A percentile compares a stretch with the other conserved stretches of the same genome.
Evolutionary conservation across 371 early-diverging fungal genomes (phyloP).

Genomic region (Parasitella parasitica): DNA sequence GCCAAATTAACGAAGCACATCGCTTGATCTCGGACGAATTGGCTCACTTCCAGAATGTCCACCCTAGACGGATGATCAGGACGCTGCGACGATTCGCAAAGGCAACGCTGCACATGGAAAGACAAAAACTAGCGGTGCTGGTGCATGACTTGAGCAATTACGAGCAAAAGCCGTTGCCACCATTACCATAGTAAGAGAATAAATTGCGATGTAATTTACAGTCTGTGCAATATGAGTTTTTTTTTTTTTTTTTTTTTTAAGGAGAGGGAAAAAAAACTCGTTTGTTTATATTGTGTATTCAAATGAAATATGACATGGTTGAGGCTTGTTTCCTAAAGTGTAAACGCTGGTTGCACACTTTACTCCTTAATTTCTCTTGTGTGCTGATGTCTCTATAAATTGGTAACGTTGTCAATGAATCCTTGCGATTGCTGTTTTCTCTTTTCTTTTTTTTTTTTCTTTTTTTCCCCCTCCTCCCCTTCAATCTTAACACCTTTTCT

Average conservation of each 20-base stretch:
- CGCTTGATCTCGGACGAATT: constrained; percentile 48
- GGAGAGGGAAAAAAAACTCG: constrained; percentile 5
- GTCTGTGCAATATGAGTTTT: not conserved
- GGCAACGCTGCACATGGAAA: constrained; percentile 19
- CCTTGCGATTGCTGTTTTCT: not conserved
- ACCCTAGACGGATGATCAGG: constrained; percentile 27
- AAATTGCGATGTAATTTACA: no score
- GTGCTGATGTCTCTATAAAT: no score
- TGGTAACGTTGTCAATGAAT: no score
- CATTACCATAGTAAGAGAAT: not conserved
- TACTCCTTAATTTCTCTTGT: not conserved
- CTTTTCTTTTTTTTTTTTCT: constrained; percentile 1
- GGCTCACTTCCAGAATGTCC: constrained; percentile 42
- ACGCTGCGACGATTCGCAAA: constrained; percentile 8
- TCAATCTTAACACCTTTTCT: no score
- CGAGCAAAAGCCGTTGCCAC: constrained; percentile 3
- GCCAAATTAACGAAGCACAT: constrained; percentile 43
- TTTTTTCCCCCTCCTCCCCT: not conserved
- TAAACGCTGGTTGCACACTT: constrained; percentile 1
- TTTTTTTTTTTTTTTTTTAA: no score
- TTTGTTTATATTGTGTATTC: constrained; percentile 9
- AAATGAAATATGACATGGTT: constrained; percentile 11
- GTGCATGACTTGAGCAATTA: constrained; percentile 12
- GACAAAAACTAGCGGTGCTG: constrained; percentile 8
- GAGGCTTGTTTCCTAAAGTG: constrained; percentile 7